Base-by-base conservation (phyloP, 805 yeast genomes). In the Monosporozyma solicola region DNA sequence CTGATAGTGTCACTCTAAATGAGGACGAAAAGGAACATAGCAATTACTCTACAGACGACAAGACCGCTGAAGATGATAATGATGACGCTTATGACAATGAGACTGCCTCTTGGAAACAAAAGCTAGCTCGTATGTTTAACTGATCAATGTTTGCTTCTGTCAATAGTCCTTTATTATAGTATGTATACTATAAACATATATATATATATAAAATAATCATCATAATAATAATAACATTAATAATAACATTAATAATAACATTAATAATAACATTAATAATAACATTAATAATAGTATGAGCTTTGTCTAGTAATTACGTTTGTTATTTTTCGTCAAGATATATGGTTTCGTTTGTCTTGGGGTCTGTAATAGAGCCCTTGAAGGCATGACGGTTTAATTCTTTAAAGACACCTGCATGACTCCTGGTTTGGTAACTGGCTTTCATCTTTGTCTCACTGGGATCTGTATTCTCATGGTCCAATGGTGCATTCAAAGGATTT, bases 1-100 rank as follows among this genome's bases (percentile, higher is more conserved):
- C 47, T 3, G 55, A 51, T 45, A 48, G 54, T 16, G 59, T 61
- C 25, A 55, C 61, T 20, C 49, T 58, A n/a, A 48, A 49, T n/a
- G 50, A 48, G 15, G 50, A 48, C 22, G 50, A 39, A 15, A 29
- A 31, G 11, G 43, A 48, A 20, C 43, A 35, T 24, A 20, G 20
- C 7, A 15, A 32, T 22, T 8, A 41, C 27, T 13, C 39, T 3
- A 15, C 16, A 13, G 39, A 35, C 15, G 16, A 16, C 15, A 35
- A 35, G n/a, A 9, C 25, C n/a, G 8, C 20, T 8, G 35, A 11
- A 16, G 48, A 25, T 31, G 48, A 45, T 8, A 16, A 11, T 9
- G 48, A 25, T 31, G 48, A 45, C 24, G 5, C 16, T 27, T 45
- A 27, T 16, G 48, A 45, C 20, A 27, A 20, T 27, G 48, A 35